Evolutionary conservation across 805 yeast genomes (phyloP).

Genomic region (Saccharomyces mikatae): DNA sequence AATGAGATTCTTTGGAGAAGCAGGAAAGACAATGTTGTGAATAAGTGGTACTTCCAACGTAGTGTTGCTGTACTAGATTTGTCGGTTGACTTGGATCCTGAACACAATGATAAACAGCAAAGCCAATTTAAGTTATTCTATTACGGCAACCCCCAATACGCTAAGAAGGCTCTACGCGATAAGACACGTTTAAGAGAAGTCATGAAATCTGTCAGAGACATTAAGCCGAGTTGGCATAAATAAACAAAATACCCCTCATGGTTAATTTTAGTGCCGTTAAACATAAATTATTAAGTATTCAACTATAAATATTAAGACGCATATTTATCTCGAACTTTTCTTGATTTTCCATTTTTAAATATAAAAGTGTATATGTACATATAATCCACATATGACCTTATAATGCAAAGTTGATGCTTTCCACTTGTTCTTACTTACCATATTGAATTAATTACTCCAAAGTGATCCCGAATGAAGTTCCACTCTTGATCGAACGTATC

Average conservation of each 20-base stretch:
- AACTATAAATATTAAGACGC: too few relatives aligned
- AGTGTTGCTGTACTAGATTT: slow-evolving; percentile 60
- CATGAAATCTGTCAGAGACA: slow-evolving; percentile 28
- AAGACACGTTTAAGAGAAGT: slow-evolving; percentile 18
- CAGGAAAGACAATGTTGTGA: slow-evolving; percentile 76
- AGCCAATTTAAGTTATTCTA: slow-evolving; percentile 35
- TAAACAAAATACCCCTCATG: background rate
- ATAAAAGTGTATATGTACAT: background rate
- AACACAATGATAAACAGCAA: slow-evolving; percentile 16
- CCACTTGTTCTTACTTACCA: background rate
- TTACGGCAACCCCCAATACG: slow-evolving; percentile 31
- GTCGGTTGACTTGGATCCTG: slow-evolving; percentile 28
- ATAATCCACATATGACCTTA: background rate
- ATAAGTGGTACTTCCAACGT: slow-evolving; percentile 95
- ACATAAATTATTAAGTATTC: too few relatives aligned
- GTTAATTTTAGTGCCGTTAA: too few relatives aligned
- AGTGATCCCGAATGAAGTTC: slow-evolving; percentile 16
- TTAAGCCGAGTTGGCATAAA: slow-evolving; percentile 30
- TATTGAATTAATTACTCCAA: background rate
- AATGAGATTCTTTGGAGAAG: slow-evolving; percentile 86
- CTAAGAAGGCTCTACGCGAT: slow-evolving; percentile 8
- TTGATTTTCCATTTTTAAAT: background rate
- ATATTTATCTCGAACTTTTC: background rate
- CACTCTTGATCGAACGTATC: slow-evolving; percentile 26
- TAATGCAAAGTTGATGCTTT: background rate